Base-by-base conservation (phyloP, 345 rosid species). In the Ailanthus altissimus region DNA sequence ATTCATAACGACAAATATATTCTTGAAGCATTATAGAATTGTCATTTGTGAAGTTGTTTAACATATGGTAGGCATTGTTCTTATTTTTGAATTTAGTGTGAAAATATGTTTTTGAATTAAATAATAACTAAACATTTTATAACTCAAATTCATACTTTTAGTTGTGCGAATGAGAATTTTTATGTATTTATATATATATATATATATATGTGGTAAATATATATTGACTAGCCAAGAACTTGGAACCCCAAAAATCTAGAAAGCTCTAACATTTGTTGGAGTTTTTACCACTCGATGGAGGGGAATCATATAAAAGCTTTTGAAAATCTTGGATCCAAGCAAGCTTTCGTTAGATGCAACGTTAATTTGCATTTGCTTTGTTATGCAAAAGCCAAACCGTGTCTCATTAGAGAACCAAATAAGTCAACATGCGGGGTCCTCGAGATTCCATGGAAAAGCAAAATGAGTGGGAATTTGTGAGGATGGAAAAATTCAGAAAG, bases 341-440 rank as follows among this genome's bases (percentile, higher is more conserved):
- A 54, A 56, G 20, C 9, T 59, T 47, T 45, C 5, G 45, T 66
- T 65, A 9, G 45, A 20, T 3, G 40, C 26, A 26, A 42, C 28
- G n/a, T 42, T 38, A 2, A 4, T n/a, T 32, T 32, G 3, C 38
- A 1, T 54, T n/a, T 13, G 53, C 51, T 67, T 60, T 78, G 79
- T 18, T 71, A 64, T 58, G 84, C 21, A 80, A 85, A 87, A 87
- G 88, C 84, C 74, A 40, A 83, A 78, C 86, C 74, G 5, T 85
- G 88, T 83, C 90, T 83, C 81, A 67, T 83, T 82, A 51, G 79
- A 67, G 60, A 40, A 32, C 59, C 21, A 59, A 63, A 32, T 77
- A 72, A 70, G 67, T 62, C 72, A 46, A 70, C n/a, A 71, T 78
- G n/a, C n/a, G n/a, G 73, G 76, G 82, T 79, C 81, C 73, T 68